Base-by-base conservation (phyloP, 257 asterid species). In the Solanum stenotomum region DNA sequence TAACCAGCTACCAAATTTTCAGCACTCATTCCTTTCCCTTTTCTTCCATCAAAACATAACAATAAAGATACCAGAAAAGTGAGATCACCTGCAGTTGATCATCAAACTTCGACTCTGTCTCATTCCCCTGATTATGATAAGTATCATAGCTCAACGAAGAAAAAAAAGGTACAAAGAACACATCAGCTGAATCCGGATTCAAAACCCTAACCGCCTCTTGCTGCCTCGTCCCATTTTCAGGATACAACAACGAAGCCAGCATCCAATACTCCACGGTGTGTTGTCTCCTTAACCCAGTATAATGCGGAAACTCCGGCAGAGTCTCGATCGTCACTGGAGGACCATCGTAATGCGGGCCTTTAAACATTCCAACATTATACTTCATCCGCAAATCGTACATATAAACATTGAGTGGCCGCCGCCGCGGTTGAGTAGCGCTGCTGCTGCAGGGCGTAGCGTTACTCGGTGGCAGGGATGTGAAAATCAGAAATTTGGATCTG, bases 141-240 rank as follows among this genome's bases (percentile, higher is more conserved):
- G 93, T 27, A 77, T 94, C 95, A 90, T 94, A 93, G 88, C 99
- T 96, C 65, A 96, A 86, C 2, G 98, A 97, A 56, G 98, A 95
- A 88, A 97, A 97, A 33, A 97, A 97, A 2, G 99, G 99, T 71
- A 97, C 96, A 8, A 95, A 96, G 63, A 96, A 96, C 79, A 92
- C 95, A 25, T 96, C 96, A 44, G 98, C 98, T 3, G 92, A 86
- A 8, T 88, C 91, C 89, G 98, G 98, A 91, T 96, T 95, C 91
- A 65, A 76, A 85, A 95, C 98, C 91, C 99, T 93, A 88, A 97
- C 91, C 18, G 93, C 96, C 89, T 95, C 98, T 49, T 74, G 87
- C 15, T 83, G 88, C 86, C 37, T 74, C 6, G 46, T 34, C 65
- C 87, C 92, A 20, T 68, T 86, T 42, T 23, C 33, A 74, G 18